Evolutionary conservation across 2,329 filamentous ascomycete genomes (phyloP), one percentile per base, ranked within the genome.

Genomic region (Colletotrichum eremochloae): DNA sequence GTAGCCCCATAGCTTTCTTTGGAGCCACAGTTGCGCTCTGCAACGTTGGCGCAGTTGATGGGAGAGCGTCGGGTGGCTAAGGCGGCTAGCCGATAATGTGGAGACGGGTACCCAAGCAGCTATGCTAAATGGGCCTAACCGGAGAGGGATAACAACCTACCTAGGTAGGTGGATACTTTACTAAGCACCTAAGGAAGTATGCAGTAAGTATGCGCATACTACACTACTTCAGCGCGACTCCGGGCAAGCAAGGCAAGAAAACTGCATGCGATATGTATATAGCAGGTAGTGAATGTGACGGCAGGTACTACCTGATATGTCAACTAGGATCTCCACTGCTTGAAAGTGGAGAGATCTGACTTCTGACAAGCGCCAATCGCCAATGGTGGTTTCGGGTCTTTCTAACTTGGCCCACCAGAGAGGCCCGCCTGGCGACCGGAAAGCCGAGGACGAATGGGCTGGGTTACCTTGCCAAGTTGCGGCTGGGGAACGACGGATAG

Each of bases 281-380:
- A 2, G 40, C 14, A 42, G 12, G 40, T 44, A 20, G 42, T 2
- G 42, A 14, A 8, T 20, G 40, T 24, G 24, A 24, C 24, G 12
- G 14, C 5, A 40, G 40, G 40, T 15, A 20, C 15, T 24, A 42
- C 40, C 46, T 48, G 20, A 61, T 46, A 33, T 31, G 40, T 61
- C 40, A 31, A 36, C 29, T 8, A n/a, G 12, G 24, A 61, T 61
- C 57, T 48, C 24, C 31, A 33, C 50, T 33, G 15, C 2, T 31
- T 3, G 7, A 33, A 31, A 29, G 50, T 31, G 29, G 24, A 3
- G 40, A 42, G 40, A 61, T 61, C 57, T 61, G 57, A 42, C 18
- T 61, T 61, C 31, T 46, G 57, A 42, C 42, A 61, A 61, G 57
- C 20, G 57, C 57, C 31, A 46, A 42, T n/a, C 57, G 57, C 57